Evolutionary conservation across 306 rosid species (phyloP).

Genomic region (Elaeagnus macrophylla): DNA sequence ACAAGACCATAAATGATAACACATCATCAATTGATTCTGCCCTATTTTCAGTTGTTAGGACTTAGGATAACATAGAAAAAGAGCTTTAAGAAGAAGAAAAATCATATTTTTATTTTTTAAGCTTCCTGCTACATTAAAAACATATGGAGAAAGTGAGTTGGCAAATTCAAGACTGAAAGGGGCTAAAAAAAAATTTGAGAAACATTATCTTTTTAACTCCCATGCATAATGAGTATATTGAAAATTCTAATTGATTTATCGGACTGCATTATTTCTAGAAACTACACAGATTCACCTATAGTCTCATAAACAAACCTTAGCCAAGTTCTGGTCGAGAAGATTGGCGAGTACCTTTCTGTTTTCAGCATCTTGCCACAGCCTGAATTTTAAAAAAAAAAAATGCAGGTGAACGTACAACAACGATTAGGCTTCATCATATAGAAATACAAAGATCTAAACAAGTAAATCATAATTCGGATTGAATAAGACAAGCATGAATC

Average conservation of each 20-base stretch:
- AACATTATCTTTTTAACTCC: not conserved
- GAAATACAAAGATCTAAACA: no score
- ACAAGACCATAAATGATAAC: not conserved
- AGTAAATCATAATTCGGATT: not conserved
- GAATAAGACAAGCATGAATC: not conserved
- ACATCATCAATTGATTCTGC: not conserved
- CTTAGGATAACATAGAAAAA: not conserved
- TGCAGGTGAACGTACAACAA: not conserved
- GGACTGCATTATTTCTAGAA: not conserved
- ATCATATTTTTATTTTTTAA: not conserved
- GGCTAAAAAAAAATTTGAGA: not conserved
- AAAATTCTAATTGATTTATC: not conserved
- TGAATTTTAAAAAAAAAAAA: conserved; percentile 19
- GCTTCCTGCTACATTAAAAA: not conserved
- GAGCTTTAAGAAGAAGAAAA: not conserved
- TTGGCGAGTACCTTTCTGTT: conserved; percentile 58
- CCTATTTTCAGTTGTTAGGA: not conserved
- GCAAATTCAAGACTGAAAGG: not conserved
- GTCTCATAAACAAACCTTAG: conserved; percentile 42
- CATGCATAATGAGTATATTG: no score
- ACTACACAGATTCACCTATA: not conserved
- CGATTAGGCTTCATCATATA: not conserved
- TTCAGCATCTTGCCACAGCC: conserved; percentile 99
- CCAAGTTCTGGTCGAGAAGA: conserved; percentile 55
- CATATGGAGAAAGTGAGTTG: not conserved